These are phyloP conservation scores for Pontederia crassipes DNA, from an alignment of 176 grass and related monocot genomes.

Conservation along the genomic window DNA sequence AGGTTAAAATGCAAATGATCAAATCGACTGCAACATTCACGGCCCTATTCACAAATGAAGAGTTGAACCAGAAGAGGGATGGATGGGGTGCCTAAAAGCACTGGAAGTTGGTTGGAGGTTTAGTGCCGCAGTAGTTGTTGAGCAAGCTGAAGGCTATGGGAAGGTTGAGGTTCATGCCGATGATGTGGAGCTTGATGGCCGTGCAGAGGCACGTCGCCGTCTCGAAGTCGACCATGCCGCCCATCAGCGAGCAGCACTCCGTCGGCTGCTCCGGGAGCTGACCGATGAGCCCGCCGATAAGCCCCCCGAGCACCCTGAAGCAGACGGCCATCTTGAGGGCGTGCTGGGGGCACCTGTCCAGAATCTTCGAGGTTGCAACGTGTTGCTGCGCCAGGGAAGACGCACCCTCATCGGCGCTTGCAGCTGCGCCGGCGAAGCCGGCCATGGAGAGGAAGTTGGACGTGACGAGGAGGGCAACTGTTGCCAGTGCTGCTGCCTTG, in stretches of 20 bases:
- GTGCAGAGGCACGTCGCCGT: conserved; percentile 9
- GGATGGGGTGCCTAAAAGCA: neutral
- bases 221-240: conserved; percentile 10
- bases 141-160: conserved; percentile 9
- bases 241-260: conserved; percentile 15
- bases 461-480: too few relatives aligned
- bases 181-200: conserved; percentile 8
- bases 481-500: too few relatives aligned
- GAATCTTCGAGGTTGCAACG: neutral
- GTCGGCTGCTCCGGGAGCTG: neutral
- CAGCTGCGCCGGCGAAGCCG: too few relatives aligned
- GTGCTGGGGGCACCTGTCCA: conserved; percentile 4
- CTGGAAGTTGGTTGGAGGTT: neutral
- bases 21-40: too few relatives aligned
- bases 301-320: conserved; percentile 5
- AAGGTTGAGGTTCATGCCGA: conserved; percentile 13
- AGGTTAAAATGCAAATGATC: too few relatives aligned
- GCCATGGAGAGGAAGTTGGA: too few relatives aligned
- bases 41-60: too few relatives aligned
- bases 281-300: conserved; percentile 7
- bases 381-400: too few relatives aligned
- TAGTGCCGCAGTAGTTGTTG: conserved; percentile 4
- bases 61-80: too few relatives aligned
- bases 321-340: conserved; percentile 11
- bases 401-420: too few relatives aligned